Evolutionary conservation across 2,329 filamentous ascomycete species (phyloP).

Genomic region (Ceratocystis albifundus): DNA sequence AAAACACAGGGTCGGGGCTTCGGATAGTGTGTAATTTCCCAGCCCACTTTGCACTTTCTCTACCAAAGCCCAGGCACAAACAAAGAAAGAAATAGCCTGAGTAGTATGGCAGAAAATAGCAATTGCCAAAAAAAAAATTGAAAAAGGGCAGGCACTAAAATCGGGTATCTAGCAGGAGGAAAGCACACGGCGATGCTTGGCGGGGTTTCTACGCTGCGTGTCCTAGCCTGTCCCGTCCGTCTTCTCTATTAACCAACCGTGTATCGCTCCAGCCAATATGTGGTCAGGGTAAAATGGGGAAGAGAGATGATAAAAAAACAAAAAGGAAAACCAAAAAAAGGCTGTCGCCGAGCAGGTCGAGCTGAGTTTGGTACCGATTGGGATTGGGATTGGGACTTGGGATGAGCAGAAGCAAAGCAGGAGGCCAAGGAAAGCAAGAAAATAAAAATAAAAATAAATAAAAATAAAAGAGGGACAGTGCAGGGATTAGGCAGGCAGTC

Average conservation of each 20-base stretch:
- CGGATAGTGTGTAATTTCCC: constrained; percentile 23
- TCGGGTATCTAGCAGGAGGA: background rate
- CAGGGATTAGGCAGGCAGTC: background rate
- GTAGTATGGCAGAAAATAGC: background rate
- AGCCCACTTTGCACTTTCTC: constrained; percentile 17
- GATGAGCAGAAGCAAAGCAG: background rate
- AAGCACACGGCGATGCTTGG: background rate
- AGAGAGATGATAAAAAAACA: too few relatives aligned
- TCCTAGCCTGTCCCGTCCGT: too few relatives aligned
- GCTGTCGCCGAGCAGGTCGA: background rate
- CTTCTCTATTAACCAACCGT: background rate
- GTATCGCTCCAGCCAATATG: background rate
- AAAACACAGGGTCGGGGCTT: constrained; percentile 23
- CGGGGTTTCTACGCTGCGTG: background rate
- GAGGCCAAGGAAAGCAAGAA: background rate
- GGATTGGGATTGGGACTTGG: constrained; percentile 8
- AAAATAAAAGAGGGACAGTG: background rate
- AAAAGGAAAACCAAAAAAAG: too few relatives aligned
- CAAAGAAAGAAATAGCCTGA: constrained; percentile 6
- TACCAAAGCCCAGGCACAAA: constrained; percentile 4
- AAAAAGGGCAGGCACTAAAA: too few relatives aligned
- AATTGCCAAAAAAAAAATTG: background rate
- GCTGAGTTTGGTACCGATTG: constrained; percentile 8
- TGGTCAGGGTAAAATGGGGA: background rate
- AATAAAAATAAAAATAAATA: background rate